Conservation (phyloP, 768 basidiomycete species). For the Calvatia gigantea region DNA sequence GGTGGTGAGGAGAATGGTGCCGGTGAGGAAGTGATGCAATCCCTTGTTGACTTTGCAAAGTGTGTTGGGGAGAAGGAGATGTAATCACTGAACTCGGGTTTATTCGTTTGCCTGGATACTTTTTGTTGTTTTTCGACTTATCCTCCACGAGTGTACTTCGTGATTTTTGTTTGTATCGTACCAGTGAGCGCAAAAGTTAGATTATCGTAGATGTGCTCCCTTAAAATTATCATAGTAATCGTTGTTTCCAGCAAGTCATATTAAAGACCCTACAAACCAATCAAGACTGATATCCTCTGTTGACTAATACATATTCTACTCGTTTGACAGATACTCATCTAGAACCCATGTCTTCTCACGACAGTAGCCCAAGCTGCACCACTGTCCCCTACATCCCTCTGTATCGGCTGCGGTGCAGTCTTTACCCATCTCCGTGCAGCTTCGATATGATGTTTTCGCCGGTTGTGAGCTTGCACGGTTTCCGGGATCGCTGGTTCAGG, state of each 20-base stretch:
- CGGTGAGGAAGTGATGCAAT: slow-evolving; percentile 44
- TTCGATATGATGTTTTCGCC: slow-evolving; percentile 1
- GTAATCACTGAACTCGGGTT: background rate
- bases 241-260: background rate
- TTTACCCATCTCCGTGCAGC: background rate
- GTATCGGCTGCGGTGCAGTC: background rate
- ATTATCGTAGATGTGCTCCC: too few relatives aligned
- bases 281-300: background rate
- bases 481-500: background rate
- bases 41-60: slow-evolving; percentile 46
- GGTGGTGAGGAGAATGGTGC: slow-evolving; percentile 56
- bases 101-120: background rate
- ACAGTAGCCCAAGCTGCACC: slow-evolving; percentile 9
- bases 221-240: background rate
- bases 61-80: slow-evolving; percentile 1
- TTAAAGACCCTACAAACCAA: background rate
- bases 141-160: background rate
- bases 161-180: background rate
- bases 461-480: background rate
- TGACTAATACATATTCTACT: background rate
- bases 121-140: background rate
- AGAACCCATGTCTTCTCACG: slow-evolving; percentile 1
- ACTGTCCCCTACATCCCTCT: slow-evolving; percentile 7
- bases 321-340: background rate
- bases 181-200: background rate